Evolutionary conservation across 371 early-diverging fungal species (phyloP).

Genomic region (Mucor ambiguus): DNA sequence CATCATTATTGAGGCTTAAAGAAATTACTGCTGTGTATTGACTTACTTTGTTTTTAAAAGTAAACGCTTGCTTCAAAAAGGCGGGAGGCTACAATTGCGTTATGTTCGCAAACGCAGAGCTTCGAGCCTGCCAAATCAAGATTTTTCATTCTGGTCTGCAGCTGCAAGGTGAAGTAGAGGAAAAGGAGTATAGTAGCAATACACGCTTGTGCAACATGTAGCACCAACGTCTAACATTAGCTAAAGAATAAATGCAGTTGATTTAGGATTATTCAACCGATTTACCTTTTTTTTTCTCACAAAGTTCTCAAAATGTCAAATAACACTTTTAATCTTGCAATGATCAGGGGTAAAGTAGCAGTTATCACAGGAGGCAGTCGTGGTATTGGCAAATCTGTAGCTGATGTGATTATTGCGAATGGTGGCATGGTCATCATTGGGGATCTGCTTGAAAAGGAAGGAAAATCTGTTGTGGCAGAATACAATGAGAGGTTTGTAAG

Average conservation of each 20-base stretch:
- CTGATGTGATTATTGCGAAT: conserved; percentile 45
- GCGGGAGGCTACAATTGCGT: no score
- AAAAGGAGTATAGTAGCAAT: no score
- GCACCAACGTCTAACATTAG: no score
- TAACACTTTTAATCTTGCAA: neutral
- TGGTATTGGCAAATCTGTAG: conserved; percentile 68
- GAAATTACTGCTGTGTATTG: no score
- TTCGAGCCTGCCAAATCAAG: no score
- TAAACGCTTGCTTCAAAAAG: no score
- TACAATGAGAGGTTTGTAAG: conserved; percentile 38
- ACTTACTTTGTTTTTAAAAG: no score
- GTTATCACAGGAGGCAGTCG: conserved; percentile 87
- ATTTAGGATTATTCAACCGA: neutral
- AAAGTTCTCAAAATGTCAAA: neutral
- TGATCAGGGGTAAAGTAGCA: conserved; percentile 37
- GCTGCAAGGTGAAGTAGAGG: no score
- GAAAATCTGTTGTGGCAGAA: conserved; percentile 29
- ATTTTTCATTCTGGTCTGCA: no score
- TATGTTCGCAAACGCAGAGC: no score
- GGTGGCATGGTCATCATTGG: conserved; percentile 69
- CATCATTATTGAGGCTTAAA: no score
- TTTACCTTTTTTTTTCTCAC: neutral
- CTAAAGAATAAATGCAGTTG: neutral
- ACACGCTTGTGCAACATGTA: neutral
- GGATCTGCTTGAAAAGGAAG: conserved; percentile 56